A percentile compares a stretch with the other conserved stretches of the same genome.
These are phyloP conservation scores for Polytrichum commune DNA, from an alignment of 225 moss, liverwort and hornwort species.

Conservation along the genomic window DNA sequence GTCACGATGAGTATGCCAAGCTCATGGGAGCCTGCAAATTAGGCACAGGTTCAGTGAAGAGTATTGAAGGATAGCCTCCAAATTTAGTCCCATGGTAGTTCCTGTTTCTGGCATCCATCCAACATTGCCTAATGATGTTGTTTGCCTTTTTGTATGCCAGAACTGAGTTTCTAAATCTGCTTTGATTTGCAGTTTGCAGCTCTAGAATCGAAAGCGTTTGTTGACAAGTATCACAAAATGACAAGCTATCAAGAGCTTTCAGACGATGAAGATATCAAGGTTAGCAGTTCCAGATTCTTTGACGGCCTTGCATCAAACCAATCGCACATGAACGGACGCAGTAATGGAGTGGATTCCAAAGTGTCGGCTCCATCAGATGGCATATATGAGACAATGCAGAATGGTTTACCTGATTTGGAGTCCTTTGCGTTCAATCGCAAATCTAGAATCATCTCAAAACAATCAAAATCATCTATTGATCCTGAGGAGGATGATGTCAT, in stretches of 20 bases:
- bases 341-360: neutral
- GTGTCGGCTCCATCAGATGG: neutral
- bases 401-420: neutral
- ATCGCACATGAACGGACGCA: neutral
- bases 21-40: neutral
- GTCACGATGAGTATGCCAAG: neutral
- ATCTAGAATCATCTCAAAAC: constrained; percentile 30
- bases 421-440: constrained; percentile 27
- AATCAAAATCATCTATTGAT: constrained; percentile 26
- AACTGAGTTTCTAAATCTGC: neutral
- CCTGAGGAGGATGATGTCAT: constrained; percentile 30
- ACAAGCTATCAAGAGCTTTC: constrained; percentile 7
- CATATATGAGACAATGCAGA: neutral
- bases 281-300: neutral
- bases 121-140: neutral
- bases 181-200: neutral
- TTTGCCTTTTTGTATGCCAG: neutral
- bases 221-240: constrained; percentile 1
- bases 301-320: too few species aligned
- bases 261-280: constrained; percentile 7
- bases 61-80: neutral
- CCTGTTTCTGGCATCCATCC: neutral
- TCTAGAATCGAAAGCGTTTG: neutral
- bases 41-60: neutral
- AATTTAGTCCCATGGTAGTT: neutral